Percentiles rank a stretch among this genome's conserved stretches.
Conservation (phyloP, 129 eudicot genomes). For the Flaveria ramosissima region DNA sequence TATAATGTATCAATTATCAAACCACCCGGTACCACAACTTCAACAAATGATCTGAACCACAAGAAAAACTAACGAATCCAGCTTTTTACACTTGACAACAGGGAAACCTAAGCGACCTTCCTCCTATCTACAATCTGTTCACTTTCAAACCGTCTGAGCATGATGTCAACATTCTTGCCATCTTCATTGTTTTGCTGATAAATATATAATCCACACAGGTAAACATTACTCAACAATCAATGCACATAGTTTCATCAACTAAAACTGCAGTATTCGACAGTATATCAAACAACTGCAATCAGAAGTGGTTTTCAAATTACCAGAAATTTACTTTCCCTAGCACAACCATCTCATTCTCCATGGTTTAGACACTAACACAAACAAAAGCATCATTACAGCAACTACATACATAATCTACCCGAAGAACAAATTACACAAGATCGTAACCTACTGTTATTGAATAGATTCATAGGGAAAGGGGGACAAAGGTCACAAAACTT, state of each 20-base stretch:
- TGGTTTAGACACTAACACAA: neutral
- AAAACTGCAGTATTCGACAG: slow-evolving; percentile 19
- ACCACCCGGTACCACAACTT: slow-evolving; percentile 36
- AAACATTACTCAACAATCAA: slow-evolving; percentile 37
- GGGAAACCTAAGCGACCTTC: slow-evolving; percentile 41
- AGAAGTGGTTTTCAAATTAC: neutral
- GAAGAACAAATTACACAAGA: neutral
- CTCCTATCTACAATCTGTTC: slow-evolving; percentile 46
- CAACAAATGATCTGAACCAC: slow-evolving; percentile 37
- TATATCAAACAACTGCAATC: slow-evolving; percentile 19
- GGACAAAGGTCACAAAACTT: slow-evolving; percentile 1
- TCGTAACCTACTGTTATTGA: slow-evolving; percentile 14
- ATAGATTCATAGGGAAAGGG: neutral
- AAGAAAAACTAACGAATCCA: slow-evolving; percentile 39
- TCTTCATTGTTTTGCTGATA: slow-evolving; percentile 51
- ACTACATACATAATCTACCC: neutral
- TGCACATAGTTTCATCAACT: slow-evolving; percentile 28
- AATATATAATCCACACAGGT: slow-evolving; percentile 46
- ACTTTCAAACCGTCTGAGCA: slow-evolving; percentile 53
- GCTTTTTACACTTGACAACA: slow-evolving; percentile 42
- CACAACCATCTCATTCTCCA: slow-evolving; percentile 11
- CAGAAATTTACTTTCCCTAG: slow-evolving; percentile 12
- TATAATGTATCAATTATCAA: slow-evolving; percentile 4
- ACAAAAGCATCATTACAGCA: neutral
- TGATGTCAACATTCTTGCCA: slow-evolving; percentile 47